A percentile compares a stretch with the other conserved stretches of the same genome.
Evolutionary conservation across 1,139 yeast genomes (phyloP).

Genomic region (Taphrina wiesneri): DNA sequence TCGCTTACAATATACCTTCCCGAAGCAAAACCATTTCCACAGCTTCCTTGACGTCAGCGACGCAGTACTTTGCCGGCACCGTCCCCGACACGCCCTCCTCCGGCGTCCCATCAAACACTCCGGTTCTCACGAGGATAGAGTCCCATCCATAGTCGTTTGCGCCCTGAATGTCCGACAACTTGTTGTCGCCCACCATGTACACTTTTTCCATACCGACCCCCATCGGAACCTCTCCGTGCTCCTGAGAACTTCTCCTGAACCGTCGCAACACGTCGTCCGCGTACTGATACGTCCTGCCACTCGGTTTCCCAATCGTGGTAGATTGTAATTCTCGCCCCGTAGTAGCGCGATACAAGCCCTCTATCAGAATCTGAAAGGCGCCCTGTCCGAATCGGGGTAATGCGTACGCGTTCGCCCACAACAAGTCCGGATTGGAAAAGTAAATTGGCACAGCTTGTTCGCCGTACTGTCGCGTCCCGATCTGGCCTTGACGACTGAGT

Average conservation of each 20-base stretch:
- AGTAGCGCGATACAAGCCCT: slow-evolving; percentile 60
- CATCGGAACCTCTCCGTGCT: slow-evolving; percentile 67
- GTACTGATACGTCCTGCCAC: slow-evolving; percentile 60
- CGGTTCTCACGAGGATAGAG: slow-evolving; percentile 77
- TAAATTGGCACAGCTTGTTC: slow-evolving; percentile 75
- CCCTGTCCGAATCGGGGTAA: slow-evolving; percentile 87
- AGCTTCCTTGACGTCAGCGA: slow-evolving; percentile 75
- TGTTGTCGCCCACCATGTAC: slow-evolving; percentile 96
- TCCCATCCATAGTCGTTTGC: slow-evolving; percentile 89
- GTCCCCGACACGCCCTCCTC: slow-evolving; percentile 70
- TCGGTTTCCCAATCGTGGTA: slow-evolving; percentile 77
- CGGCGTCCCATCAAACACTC: slow-evolving; percentile 68
- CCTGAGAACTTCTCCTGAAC: slow-evolving; percentile 66
- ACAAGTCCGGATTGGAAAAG: slow-evolving; percentile 84
- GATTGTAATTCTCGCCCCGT: slow-evolving; percentile 69
- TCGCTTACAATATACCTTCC: slow-evolving; percentile 12
- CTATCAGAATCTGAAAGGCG: slow-evolving; percentile 48
- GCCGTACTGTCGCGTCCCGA: slow-evolving; percentile 66
- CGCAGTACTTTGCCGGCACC: slow-evolving; percentile 71
- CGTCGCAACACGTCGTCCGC: slow-evolving; percentile 64
- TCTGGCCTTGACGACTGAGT: slow-evolving; percentile 69
- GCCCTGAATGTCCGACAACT: slow-evolving; percentile 86
- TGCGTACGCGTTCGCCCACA: slow-evolving; percentile 84
- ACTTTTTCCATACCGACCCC: slow-evolving; percentile 46
- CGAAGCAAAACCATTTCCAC: slow-evolving; percentile 75